These are phyloP conservation scores for Mortierella sp. DNA, from an alignment of 371 early-diverging fungal species.

Conservation along the genomic window DNA sequence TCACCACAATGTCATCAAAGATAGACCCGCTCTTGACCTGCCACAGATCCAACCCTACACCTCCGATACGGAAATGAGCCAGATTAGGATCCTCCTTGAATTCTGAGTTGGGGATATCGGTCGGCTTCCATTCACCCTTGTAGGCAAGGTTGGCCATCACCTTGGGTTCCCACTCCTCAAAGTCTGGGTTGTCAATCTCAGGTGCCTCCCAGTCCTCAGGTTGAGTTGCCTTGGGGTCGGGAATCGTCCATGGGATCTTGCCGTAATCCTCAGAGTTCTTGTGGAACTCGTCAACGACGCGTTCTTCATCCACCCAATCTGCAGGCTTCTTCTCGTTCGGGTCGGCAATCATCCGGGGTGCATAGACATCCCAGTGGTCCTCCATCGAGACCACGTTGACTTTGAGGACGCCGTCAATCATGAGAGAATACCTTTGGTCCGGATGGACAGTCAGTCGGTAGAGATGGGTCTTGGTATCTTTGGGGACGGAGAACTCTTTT, in stretches of 20 bases:
- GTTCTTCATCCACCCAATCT: constrained; percentile 93
- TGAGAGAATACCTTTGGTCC: constrained; percentile 87
- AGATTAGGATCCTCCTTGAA: constrained; percentile 89
- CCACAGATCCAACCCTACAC: constrained; percentile 96
- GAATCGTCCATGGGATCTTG: constrained; percentile 78
- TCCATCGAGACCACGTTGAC: constrained; percentile 74
- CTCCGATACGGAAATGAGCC: constrained; percentile 83
- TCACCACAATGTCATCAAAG: constrained; percentile 94
- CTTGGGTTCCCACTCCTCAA: constrained; percentile 86
- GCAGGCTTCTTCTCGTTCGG: constrained; percentile 91
- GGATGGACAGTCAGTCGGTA: constrained; percentile 95
- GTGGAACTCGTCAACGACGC: constrained; percentile 85
- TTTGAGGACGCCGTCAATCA: constrained; percentile 77
- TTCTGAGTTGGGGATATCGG: constrained; percentile 90
- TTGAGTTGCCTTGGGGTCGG: constrained; percentile 90
- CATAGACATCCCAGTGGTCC: constrained; percentile 89
- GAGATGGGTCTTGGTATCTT: constrained; percentile 82
- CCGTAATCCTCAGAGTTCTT: constrained; percentile 88
- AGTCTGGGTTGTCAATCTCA: constrained; percentile 89
- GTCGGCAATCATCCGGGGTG: constrained; percentile 87
- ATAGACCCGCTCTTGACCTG: constrained; percentile 93
- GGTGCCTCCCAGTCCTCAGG: constrained; percentile 96
- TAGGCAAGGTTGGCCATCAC: constrained; percentile 93
- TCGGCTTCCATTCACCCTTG: constrained; percentile 95
- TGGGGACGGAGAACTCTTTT: constrained; percentile 75